These are phyloP conservation scores for Cyberlindnera mississippiensis DNA, from an alignment of 805 yeast species.

Conservation along the genomic window DNA sequence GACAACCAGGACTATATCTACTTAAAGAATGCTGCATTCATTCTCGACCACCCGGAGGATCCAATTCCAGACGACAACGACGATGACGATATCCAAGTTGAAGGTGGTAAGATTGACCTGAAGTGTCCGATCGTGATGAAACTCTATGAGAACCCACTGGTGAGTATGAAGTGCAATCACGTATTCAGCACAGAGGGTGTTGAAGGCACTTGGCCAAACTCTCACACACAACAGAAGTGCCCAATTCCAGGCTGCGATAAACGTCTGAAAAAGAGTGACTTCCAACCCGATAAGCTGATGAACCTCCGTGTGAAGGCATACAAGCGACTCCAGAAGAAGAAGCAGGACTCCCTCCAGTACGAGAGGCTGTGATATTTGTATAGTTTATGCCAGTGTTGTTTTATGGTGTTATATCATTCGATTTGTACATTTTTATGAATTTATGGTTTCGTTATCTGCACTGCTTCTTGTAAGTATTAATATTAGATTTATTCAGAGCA, in stretches of 20 bases:
- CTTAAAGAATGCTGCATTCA: slow-evolving; percentile 41
- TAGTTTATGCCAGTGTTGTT: no score
- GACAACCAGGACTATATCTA: slow-evolving; percentile 15
- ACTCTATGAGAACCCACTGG: slow-evolving; percentile 50
- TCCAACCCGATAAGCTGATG: slow-evolving; percentile 51
- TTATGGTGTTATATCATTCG: no score
- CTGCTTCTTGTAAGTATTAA: no score
- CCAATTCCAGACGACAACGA: slow-evolving; percentile 47
- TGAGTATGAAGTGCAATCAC: slow-evolving; percentile 56
- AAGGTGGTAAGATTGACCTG: slow-evolving; percentile 68
- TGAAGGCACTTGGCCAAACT: slow-evolving; percentile 29
- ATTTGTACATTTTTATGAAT: no score
- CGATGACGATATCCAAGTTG: slow-evolving; percentile 52
- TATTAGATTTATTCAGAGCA: no score
- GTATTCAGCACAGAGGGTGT: slow-evolving; percentile 53
- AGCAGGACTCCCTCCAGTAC: slow-evolving; percentile 7
- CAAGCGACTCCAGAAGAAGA: slow-evolving; percentile 22
- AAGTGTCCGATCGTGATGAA: slow-evolving; percentile 63
- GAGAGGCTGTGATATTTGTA: slow-evolving; percentile 14
- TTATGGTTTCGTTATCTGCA: no score
- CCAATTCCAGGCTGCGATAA: slow-evolving; percentile 51
- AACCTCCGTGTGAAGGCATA: slow-evolving; percentile 44
- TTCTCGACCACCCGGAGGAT: slow-evolving; percentile 55
- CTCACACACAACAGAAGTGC: slow-evolving; percentile 35
- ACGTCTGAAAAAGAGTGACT: slow-evolving; percentile 33